A percentile compares a stretch with the other conserved stretches of the same genome.
Conservation (phyloP, 2,329 filamentous ascomycete species). For the Didymella glomerata region DNA sequence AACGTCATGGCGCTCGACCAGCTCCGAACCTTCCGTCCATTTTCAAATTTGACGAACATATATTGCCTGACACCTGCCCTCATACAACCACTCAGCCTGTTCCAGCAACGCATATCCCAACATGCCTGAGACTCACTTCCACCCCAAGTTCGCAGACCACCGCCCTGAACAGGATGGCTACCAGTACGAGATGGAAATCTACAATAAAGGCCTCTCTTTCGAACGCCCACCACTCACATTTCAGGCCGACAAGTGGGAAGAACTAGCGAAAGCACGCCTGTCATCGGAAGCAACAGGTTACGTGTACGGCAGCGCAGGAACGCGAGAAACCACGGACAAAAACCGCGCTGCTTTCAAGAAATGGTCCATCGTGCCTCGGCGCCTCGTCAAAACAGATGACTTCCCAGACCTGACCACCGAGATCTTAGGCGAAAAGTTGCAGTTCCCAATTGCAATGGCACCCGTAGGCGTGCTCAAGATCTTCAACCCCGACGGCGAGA, state of each 20-base stretch:
- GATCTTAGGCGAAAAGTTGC: constrained; percentile 53
- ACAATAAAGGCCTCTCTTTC: constrained; percentile 44
- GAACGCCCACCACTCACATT: constrained; percentile 47
- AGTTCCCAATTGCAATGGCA: constrained; percentile 66
- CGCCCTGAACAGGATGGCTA: constrained; percentile 29
- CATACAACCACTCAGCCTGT: neutral
- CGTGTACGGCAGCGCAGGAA: constrained; percentile 45
- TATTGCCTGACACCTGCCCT: neutral
- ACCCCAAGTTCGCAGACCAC: constrained; percentile 22
- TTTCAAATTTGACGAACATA: neutral
- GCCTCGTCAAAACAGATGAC: constrained; percentile 23
- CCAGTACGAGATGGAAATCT: constrained; percentile 43
- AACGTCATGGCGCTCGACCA: constrained; percentile 12
- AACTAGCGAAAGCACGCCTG: constrained; percentile 38
- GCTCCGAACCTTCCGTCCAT: constrained; percentile 7
- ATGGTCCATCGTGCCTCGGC: constrained; percentile 34
- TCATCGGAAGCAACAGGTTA: constrained; percentile 47
- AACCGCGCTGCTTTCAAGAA: constrained; percentile 39
- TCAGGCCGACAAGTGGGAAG: constrained; percentile 34
- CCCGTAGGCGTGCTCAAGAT: constrained; percentile 72
- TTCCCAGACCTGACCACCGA: constrained; percentile 27
- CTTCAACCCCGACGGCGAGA: constrained; percentile 71
- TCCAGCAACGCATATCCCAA: neutral
- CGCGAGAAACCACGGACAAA: constrained; percentile 43
- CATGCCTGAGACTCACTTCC: constrained; percentile 26